Evolutionary conservation across 441 rosid genomes (phyloP).

Genomic region (Croton setiger): DNA sequence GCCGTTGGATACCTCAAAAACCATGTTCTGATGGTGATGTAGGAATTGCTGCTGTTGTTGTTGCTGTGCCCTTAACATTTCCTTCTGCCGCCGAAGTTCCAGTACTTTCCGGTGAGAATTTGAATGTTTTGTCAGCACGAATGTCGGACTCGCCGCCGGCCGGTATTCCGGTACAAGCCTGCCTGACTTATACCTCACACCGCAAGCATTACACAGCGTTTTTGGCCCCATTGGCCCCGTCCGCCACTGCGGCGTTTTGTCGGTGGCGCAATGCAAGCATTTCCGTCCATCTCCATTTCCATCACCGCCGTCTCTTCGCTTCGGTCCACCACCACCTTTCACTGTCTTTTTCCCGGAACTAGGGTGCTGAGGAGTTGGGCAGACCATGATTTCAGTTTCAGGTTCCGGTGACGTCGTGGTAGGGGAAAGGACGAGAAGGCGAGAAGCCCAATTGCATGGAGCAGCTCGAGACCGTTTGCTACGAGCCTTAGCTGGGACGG

Average conservation of each 20-base stretch:
- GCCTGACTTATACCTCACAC: constrained; percentile 86
- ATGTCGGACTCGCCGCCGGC: constrained; percentile 90
- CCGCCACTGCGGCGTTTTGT: constrained; percentile 96
- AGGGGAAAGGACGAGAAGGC: constrained; percentile 53
- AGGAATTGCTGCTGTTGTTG: constrained; percentile 46
- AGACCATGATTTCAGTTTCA: constrained; percentile 23
- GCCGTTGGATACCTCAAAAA: constrained; percentile 58
- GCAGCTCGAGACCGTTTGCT: constrained; percentile 90
- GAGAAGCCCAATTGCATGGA: constrained; percentile 79
- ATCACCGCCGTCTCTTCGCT: constrained; percentile 30
- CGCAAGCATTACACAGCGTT: constrained; percentile 88
- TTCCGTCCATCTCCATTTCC: constrained; percentile 41
- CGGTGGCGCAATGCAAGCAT: constrained; percentile 84
- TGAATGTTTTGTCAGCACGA: constrained; percentile 74
- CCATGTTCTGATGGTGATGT: constrained; percentile 48
- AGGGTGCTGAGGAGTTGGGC: constrained; percentile 17
- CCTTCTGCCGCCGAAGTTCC: constrained; percentile 88
- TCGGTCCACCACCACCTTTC: constrained; percentile 25
- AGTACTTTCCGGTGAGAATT: constrained; percentile 89
- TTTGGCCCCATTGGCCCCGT: constrained; percentile 96
- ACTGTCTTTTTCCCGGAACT: constrained; percentile 26
- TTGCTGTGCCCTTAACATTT: constrained; percentile 42
- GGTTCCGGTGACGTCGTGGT: constrained; percentile 35
- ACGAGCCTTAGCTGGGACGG: constrained; percentile 84
- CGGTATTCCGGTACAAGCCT: constrained; percentile 85